Evolutionary conservation across 2,329 filamentous ascomycete species (phyloP).

Genomic region (Penicillium sp.): DNA sequence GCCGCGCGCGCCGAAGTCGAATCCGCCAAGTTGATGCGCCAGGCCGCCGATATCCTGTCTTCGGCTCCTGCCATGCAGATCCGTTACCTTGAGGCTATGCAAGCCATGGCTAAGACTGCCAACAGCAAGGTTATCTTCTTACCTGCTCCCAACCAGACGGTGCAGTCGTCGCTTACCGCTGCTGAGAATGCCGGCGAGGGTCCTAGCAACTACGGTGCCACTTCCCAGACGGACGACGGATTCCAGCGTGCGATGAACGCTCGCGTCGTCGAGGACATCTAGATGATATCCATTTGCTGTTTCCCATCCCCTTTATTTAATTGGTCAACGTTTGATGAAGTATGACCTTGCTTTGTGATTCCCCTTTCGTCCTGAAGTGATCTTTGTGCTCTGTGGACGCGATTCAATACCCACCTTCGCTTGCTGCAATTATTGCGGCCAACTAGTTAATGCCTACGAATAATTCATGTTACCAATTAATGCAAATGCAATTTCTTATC

Average conservation of each 20-base stretch:
- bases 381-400: background rate
- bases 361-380: slow-evolving; percentile 7
- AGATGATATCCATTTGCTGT: slow-evolving; percentile 17
- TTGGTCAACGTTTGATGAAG: slow-evolving; percentile 10
- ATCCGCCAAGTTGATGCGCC: slow-evolving; percentile 80
- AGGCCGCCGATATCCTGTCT: slow-evolving; percentile 88
- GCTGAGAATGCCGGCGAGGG: slow-evolving; percentile 58
- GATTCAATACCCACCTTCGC: slow-evolving; percentile 37
- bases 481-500: background rate
- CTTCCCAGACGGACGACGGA: slow-evolving; percentile 52
- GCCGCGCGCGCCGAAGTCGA: slow-evolving; percentile 96
- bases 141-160: slow-evolving; percentile 64
- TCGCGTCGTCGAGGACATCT: slow-evolving; percentile 83
- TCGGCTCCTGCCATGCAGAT: slow-evolving; percentile 98
- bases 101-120: slow-evolving; percentile 93
- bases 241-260: slow-evolving; percentile 83
- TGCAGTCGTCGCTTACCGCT: slow-evolving; percentile 51
- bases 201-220: slow-evolving; percentile 49
- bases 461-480: slow-evolving; percentile 11
- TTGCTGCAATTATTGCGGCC: slow-evolving; percentile 9
- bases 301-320: background rate
- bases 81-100: slow-evolving; percentile 97
- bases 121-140: slow-evolving; percentile 88
- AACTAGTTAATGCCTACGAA: slow-evolving; percentile 4
- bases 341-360: slow-evolving; percentile 20